These are phyloP conservation scores for Ogataea chonburiensis DNA, from an alignment of 805 yeast species.

Conservation along the genomic window DNA sequence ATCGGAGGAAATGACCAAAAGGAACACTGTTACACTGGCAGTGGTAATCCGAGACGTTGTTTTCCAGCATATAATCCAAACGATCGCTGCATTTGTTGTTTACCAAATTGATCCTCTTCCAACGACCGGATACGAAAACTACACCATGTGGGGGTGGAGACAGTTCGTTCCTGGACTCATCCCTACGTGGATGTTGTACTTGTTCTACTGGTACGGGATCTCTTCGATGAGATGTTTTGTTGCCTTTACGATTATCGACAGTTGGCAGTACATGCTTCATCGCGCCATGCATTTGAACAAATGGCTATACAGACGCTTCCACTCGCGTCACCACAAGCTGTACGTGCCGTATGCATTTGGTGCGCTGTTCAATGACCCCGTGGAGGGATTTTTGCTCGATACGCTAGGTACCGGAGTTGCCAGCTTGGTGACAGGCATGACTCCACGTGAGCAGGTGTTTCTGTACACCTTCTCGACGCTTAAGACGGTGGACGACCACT, in stretches of 20 bases:
- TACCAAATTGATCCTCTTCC: constrained; percentile 57
- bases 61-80: constrained; percentile 81
- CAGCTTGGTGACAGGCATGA: constrained; percentile 54
- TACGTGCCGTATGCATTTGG: constrained; percentile 98
- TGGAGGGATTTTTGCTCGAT: constrained; percentile 91
- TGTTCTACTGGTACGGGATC: constrained; percentile 60
- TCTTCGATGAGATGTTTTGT: constrained; percentile 53
- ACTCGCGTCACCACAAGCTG: constrained; percentile 90
- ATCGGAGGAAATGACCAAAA: constrained; percentile 71
- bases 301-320: constrained; percentile 73
- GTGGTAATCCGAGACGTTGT: constrained; percentile 82
- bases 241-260: constrained; percentile 78
- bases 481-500: constrained; percentile 97
- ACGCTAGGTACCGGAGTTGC: constrained; percentile 92
- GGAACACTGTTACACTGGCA: constrained; percentile 69
- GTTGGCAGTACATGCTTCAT: constrained; percentile 95
- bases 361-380: constrained; percentile 90
- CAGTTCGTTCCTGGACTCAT: constrained; percentile 34
- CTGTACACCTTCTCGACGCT: constrained; percentile 85
- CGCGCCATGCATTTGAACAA: constrained; percentile 84
- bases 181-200: constrained; percentile 49
- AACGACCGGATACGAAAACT: constrained; percentile 49
- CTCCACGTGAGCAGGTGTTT: constrained; percentile 73
- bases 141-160: constrained; percentile 46
- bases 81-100: constrained; percentile 60